Evolutionary conservation across 192 early-diverging fungal species (phyloP).

Genomic region (Backusella parvicylindrica): DNA sequence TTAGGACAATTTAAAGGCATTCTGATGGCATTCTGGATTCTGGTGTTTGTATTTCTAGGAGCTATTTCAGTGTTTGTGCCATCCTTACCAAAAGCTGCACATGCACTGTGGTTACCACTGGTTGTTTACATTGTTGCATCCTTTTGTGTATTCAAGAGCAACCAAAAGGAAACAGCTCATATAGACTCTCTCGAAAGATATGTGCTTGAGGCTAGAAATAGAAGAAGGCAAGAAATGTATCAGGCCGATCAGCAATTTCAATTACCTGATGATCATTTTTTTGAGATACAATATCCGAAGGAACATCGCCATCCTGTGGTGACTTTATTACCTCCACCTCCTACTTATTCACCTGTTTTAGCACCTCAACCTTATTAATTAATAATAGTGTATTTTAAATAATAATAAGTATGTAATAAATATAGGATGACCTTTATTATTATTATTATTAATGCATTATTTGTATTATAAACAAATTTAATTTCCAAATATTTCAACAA

Average conservation of each 20-base stretch:
- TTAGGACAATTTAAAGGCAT: slow-evolving; percentile 9
- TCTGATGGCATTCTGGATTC: slow-evolving; percentile 8
- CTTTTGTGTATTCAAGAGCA: neutral
- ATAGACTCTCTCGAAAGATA: neutral
- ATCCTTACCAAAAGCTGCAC: neutral
- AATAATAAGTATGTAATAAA: neutral
- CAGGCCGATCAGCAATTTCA: neutral
- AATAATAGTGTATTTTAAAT: neutral
- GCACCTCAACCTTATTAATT: neutral
- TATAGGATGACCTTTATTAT: too few species aligned
- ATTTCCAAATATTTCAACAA: neutral
- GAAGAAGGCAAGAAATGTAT: neutral
- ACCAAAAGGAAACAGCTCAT: neutral
- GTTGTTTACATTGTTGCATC: neutral
- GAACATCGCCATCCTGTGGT: slow-evolving; percentile 14
- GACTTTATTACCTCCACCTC: slow-evolving; percentile 15
- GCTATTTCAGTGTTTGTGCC: slow-evolving; percentile 6
- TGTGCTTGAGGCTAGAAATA: neutral
- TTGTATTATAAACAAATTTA: neutral
- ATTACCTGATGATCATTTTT: slow-evolving; percentile 10
- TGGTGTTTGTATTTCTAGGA: slow-evolving; percentile 1
- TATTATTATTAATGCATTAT: too few species aligned
- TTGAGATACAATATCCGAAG: slow-evolving; percentile 6
- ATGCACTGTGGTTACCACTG: slow-evolving; percentile 9
- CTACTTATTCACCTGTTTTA: slow-evolving; percentile 1